A percentile compares a stretch with the other conserved stretches of the same genome.
phyloP scores from a whole-genome alignment of 2,329 filamentous ascomycete species.

The Talaromyces verruculosus region DNA sequence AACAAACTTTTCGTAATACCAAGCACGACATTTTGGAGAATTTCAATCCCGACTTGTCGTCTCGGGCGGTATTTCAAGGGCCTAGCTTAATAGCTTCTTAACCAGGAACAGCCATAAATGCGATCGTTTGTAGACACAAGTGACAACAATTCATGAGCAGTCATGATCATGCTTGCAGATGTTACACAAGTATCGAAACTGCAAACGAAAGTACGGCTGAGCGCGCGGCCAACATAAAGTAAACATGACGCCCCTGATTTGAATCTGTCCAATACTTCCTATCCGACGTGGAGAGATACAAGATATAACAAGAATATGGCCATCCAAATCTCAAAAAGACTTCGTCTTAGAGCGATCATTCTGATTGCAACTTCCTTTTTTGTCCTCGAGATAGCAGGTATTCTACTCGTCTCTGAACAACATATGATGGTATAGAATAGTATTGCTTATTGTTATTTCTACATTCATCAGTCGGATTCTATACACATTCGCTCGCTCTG shows the following conservation, averaged over 20 bases:
- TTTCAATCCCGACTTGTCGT: background rate
- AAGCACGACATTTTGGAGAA: background rate
- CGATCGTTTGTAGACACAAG: background rate
- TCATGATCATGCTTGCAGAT: background rate
- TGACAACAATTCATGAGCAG: background rate
- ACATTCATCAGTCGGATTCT: conserved; percentile 58
- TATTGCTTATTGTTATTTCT: background rate
- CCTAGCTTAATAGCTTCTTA: background rate
- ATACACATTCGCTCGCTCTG: conserved; percentile 68
- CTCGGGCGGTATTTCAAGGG: background rate
- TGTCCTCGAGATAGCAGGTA: conserved; percentile 47
- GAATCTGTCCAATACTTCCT: background rate
- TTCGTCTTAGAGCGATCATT: conserved; percentile 40
- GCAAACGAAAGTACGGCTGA: background rate
- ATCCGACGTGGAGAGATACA: background rate
- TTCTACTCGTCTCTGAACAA: background rate
- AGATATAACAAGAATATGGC: conserved; percentile 3
- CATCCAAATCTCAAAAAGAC: conserved; percentile 16
- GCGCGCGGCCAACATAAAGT: background rate
- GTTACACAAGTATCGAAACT: background rate
- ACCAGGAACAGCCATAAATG: background rate
- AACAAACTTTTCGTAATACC: background rate
- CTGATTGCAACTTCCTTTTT: conserved; percentile 51
- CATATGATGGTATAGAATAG: background rate
- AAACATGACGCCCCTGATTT: background rate